A percentile compares a stretch with the other conserved stretches of the same genome.
These are phyloP conservation scores for Apiospora phragmitis DNA, from an alignment of 2,329 filamentous ascomycete species.

Conservation along the genomic window DNA sequence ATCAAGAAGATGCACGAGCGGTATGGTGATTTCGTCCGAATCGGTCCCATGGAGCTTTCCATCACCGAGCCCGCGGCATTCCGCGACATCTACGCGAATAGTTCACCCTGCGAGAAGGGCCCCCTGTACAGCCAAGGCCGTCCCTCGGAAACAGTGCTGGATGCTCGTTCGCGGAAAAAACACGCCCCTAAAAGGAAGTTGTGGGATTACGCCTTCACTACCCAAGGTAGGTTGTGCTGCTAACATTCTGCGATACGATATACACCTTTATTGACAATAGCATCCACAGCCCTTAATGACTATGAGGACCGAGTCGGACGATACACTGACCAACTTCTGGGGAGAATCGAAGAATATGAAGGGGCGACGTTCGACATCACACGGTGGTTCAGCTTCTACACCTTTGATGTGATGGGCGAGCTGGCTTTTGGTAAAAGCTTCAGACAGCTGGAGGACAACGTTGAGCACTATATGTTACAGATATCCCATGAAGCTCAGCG, in stretches of 20 bases:
- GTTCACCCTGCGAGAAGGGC: slow-evolving; percentile 8
- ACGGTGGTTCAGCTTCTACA: slow-evolving; percentile 32
- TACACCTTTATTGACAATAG: not conserved
- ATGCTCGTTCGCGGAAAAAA: slow-evolving; percentile 6
- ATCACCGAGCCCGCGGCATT: slow-evolving; percentile 7
- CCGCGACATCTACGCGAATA: slow-evolving; percentile 16
- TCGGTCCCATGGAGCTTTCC: slow-evolving; percentile 15
- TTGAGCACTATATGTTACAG: slow-evolving; percentile 19
- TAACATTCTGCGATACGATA: not conserved
- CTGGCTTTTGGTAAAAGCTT: slow-evolving; percentile 34
- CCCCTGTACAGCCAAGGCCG: not conserved
- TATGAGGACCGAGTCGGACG: slow-evolving; percentile 25
- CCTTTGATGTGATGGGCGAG: slow-evolving; percentile 35
- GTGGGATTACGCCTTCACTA: slow-evolving; percentile 12
- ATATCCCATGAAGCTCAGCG: slow-evolving; percentile 13
- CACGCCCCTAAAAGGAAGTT: slow-evolving; percentile 3
- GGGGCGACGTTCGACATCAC: slow-evolving; percentile 22
- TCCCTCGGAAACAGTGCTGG: not conserved
- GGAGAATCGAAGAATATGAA: slow-evolving; percentile 16
- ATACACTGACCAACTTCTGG: slow-evolving; percentile 23
- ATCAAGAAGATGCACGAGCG: not conserved
- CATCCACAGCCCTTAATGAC: slow-evolving; percentile 19
- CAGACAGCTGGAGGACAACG: slow-evolving; percentile 26
- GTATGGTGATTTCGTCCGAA: slow-evolving; percentile 9
- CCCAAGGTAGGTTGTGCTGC: not conserved